Evolutionary conservation across 2,329 filamentous ascomycete species (phyloP).

Genomic region (Botrytis byssoidea): DNA sequence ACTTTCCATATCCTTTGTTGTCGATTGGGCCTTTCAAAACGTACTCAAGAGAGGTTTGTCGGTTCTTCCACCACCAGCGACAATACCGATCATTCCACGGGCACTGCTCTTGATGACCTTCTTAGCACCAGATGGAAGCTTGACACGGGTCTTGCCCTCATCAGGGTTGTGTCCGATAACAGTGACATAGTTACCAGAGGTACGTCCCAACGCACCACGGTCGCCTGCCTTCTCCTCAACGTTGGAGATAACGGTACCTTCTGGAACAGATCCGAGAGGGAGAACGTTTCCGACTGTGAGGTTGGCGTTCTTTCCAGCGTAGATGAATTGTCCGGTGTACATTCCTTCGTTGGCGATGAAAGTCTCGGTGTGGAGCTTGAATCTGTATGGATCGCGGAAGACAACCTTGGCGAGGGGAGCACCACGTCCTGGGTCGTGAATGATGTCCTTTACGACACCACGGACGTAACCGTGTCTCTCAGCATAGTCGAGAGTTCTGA

Average conservation of each 20-base stretch:
- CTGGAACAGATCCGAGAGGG: constrained; percentile 87
- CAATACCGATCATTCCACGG: constrained; percentile 99
- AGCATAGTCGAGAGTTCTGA: constrained; percentile 94
- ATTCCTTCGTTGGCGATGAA: constrained; percentile 99
- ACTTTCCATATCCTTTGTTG: background rate
- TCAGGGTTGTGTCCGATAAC: constrained; percentile 97
- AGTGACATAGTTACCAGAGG: constrained; percentile 99
- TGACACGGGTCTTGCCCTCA: constrained; percentile 99
- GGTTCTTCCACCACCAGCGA: constrained; percentile 98
- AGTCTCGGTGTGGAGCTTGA: constrained; percentile 96
- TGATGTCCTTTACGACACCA: constrained; percentile 88
- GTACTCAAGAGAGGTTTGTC: constrained; percentile 97
- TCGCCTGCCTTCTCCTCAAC: constrained; percentile 99
- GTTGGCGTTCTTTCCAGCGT: constrained; percentile 97
- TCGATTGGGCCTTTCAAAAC: constrained; percentile 38
- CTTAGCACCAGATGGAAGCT: constrained; percentile 98
- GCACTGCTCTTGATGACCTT: constrained; percentile 92
- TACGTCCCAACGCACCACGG: constrained; percentile 92
- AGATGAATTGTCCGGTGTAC: constrained; percentile 99
- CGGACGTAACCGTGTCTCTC: constrained; percentile 98
- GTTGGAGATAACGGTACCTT: constrained; percentile 99
- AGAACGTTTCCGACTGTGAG: constrained; percentile 98
- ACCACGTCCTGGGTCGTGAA: constrained; percentile 96
- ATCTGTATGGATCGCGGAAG: constrained; percentile 98
- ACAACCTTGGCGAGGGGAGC: constrained; percentile 94